Base-by-base conservation (phyloP, 2,329 filamentous ascomycete species). In the Chaetomiaceae sp. region DNA sequence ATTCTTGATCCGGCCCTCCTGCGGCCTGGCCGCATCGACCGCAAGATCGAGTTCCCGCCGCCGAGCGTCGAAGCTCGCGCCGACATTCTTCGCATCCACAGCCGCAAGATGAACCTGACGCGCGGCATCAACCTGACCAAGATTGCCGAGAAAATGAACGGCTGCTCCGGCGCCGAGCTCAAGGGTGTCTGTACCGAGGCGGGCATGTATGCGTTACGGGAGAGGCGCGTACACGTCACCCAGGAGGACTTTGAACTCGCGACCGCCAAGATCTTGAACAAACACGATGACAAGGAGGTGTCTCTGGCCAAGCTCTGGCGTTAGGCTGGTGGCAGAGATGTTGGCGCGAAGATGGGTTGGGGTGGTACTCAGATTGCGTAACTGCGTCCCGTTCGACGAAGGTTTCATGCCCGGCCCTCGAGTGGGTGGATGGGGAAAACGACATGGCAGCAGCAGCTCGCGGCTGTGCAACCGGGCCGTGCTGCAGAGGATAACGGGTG, bases 61-160 rank as follows among this genome's bases (percentile, higher is more conserved):
- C 93, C 93, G 65, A 95, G 89, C 52, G 87, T 96, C 60, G 93
- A 99, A 74, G 92, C 93, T 48, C 83, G 93, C 72, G 93, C 93
- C 62, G 93, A 99, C 70, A 99, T 99, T 74, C 78, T 99, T 61
- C 87, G 93, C 60, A 99, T 99, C 64, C 93, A 99, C 76, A 95
- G 87, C 62, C 83, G 93, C 63, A 96, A 91, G 73, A 99, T 99
- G 93, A 99, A 99, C 73, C 72, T 99, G 63, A 99, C 93, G 13
- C 83, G 93, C 65, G 93, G 93, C 46, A 97, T 99, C 75, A 95
- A 99, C 73, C 76, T 99, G 59, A 95, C 82, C 64, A 99, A 99
- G 83, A 95, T 97, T 63, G 93, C 93, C 25, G 93, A 99, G 78
- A 97, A 97, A 82, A 99, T 99, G 93, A 96, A 96, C 65, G 93